Base-by-base conservation (phyloP, 805 yeast species). In the Nakazawaea holstii region DNA sequence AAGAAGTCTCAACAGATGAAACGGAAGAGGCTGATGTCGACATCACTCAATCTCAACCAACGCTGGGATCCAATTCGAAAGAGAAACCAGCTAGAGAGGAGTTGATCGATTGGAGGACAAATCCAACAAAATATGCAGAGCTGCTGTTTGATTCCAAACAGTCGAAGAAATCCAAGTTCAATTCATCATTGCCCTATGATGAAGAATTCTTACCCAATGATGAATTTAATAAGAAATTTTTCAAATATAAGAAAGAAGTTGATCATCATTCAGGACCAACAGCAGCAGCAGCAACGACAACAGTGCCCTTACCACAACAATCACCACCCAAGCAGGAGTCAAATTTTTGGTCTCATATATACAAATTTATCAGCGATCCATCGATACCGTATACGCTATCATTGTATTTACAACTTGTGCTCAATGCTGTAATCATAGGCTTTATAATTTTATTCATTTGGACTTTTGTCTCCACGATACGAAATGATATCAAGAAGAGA, bases 401-500 rank as follows among this genome's bases (percentile, higher is more conserved):
- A 48, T 51, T 71, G 17, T 72, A 71, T 46, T 57, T 72, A 26
- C 76, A 71, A 53, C 57, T 72, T 3, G 35, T 64, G 3, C 53
- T 67, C 51, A 72, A 72, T 48, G 38, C 64, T 3, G 45, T 64
- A 13, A 55, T 71, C 7, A 55, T 70, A 24, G 52, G 60, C 8
- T 52, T 65, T 9, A 54, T 70, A 7, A 45, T 64, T 8, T 69
- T 62, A 48, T 54, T 69, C 20, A 56, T 62, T 1, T 60, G 55
- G 50, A 46, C 59, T 14, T 61, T 66, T 47, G 53, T 65, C n/a
- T 45, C 49, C 14, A 69, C 73, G 3, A 57, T 72, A 9, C 54
- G 56, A 15, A 27, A 28, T 1, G 99, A 92, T 62, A 87, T 92
- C 13, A 78, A 81, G 50, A 74, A 73, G 50, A 86, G 85, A 57